Conservation (phyloP, 139 green algal genomes). For the Coelastrella sp. region DNA sequence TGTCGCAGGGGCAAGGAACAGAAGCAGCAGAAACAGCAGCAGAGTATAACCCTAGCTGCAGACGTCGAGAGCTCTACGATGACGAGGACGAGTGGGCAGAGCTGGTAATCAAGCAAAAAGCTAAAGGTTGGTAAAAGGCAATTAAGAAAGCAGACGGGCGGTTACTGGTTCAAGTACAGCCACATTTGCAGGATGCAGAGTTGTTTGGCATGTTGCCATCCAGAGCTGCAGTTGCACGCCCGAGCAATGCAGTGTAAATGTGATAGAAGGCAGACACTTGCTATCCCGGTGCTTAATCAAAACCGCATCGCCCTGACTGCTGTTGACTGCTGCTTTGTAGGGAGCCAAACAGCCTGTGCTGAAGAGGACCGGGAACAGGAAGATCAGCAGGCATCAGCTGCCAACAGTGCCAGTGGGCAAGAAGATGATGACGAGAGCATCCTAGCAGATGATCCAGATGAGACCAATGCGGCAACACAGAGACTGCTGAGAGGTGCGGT, state of each 20-base stretch:
- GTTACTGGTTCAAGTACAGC: too few species aligned
- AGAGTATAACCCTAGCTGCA: constrained; percentile 23
- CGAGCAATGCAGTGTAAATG: not conserved
- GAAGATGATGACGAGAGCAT: not conserved
- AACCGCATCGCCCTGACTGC: not conserved
- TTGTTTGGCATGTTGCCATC: too few species aligned
- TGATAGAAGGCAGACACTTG: not conserved
- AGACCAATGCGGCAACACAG: constrained; percentile 25
- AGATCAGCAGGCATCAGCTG: constrained; percentile 2
- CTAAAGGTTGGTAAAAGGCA: not conserved
- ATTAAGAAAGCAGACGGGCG: too few species aligned
- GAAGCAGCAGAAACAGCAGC: not conserved
- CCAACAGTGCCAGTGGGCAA: not conserved
- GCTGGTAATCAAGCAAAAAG: constrained; percentile 1
- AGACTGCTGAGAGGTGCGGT: constrained; percentile 38
- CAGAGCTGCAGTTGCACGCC: too few species aligned
- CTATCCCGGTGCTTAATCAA: not conserved
- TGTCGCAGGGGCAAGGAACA: not conserved
- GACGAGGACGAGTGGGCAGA: constrained; percentile 39
- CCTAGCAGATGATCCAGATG: constrained; percentile 14
- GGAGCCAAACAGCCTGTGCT: not conserved
- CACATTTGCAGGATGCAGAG: too few species aligned
- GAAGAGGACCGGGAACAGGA: not conserved
- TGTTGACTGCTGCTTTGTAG: not conserved
- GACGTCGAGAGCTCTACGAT: constrained; percentile 19